These are phyloP conservation scores for Penicillium goetzii DNA, from an alignment of 495 filamentous ascomycete genomes.

Conservation along the genomic window DNA sequence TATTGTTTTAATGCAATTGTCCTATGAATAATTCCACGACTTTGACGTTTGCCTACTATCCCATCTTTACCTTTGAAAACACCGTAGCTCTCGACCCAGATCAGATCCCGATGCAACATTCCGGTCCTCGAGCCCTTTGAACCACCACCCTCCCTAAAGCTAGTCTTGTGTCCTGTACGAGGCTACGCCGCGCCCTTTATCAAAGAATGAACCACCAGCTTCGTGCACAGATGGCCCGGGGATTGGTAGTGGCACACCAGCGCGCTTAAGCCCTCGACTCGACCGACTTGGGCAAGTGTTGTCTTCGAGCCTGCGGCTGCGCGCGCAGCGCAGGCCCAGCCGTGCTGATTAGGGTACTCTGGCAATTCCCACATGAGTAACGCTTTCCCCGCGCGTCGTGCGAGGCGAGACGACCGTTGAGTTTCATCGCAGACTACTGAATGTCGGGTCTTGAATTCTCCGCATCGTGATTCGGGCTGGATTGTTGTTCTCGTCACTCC, in stretches of 20 bases:
- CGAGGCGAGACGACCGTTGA: constrained; percentile 26
- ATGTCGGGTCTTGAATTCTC: constrained; percentile 24
- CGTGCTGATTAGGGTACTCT: constrained; percentile 1
- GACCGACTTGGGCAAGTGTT: constrained; percentile 26
- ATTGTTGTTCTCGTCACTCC: not conserved
- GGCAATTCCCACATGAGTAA: constrained; percentile 21
- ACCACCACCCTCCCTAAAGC: not conserved
- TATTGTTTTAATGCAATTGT: constrained; percentile 36
- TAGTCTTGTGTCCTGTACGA: constrained; percentile 9
- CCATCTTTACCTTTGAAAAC: not conserved
- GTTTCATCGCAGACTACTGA: constrained; percentile 26
- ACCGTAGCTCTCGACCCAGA: constrained; percentile 5
- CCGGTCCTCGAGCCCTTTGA: constrained; percentile 18
- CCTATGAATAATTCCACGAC: constrained; percentile 24
- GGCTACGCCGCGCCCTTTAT: not conserved
- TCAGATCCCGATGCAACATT: constrained; percentile 9
- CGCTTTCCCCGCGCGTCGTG: constrained; percentile 14
- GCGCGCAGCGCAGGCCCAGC: constrained; percentile 1
- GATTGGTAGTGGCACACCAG: no score
- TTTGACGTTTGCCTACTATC: constrained; percentile 4
- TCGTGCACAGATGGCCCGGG: not conserved
- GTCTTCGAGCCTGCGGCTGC: constrained; percentile 13
- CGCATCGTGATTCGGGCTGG: constrained; percentile 32
- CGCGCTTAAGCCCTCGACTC: constrained; percentile 22
- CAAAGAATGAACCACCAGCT: constrained; percentile 1